phyloP scores from a whole-genome alignment of 129 eudicot genomes.

The Tanacetum coccineum region DNA sequence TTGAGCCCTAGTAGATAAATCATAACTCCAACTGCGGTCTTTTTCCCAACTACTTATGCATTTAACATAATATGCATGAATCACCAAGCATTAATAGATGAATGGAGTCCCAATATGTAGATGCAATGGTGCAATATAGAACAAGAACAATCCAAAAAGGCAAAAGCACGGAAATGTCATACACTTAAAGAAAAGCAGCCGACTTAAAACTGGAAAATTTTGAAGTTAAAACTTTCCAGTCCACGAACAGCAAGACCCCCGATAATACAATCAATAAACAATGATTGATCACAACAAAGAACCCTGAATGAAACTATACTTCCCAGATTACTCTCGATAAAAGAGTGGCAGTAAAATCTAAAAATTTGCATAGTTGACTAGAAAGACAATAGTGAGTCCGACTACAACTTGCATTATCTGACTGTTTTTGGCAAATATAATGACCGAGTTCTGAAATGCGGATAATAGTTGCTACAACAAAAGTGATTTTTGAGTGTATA shows the following conservation, averaged over 20 bases:
- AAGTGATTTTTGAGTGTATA: not conserved
- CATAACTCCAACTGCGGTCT: no score
- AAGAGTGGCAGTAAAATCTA: not conserved
- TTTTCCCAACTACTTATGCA: not conserved
- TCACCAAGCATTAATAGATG: slow-evolving; percentile 8
- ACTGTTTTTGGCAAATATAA: no score
- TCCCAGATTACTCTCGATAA: slow-evolving; percentile 10
- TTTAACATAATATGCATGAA: slow-evolving; percentile 9
- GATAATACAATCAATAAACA: not conserved
- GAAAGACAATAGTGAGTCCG: slow-evolving; percentile 3
- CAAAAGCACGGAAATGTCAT: not conserved
- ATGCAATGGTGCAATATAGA: slow-evolving; percentile 13
- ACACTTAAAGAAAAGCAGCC: slow-evolving; percentile 5
- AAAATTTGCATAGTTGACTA: not conserved
- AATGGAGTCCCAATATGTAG: slow-evolving; percentile 7
- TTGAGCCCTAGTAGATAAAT: no score
- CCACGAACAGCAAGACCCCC: slow-evolving; percentile 10
- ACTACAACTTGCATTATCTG: no score
- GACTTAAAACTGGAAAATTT: slow-evolving; percentile 7
- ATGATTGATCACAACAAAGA: slow-evolving; percentile 2
- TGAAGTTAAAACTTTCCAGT: slow-evolving; percentile 5
- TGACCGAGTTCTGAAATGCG: not conserved
- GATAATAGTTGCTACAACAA: slow-evolving; percentile 5
- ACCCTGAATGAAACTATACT: slow-evolving; percentile 6
- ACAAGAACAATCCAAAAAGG: slow-evolving; percentile 7